Evolutionary conservation across 2,329 filamentous ascomycete species (phyloP).

Genomic region (Trichoderma harzianum): DNA sequence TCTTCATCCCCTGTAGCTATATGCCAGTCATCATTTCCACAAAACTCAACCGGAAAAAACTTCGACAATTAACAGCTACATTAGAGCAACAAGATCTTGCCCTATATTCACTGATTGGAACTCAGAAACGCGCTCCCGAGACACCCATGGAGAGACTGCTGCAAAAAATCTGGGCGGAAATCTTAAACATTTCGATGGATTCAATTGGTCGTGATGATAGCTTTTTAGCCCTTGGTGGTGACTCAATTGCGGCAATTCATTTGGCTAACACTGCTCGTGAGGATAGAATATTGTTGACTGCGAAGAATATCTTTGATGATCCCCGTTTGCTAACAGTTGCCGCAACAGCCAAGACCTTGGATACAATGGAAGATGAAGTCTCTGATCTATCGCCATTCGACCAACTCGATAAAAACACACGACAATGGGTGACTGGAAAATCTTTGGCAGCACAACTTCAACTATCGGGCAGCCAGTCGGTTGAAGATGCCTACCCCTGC

Average conservation of each 20-base stretch:
- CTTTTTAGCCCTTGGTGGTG: constrained; percentile 25
- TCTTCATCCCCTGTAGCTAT: constrained; percentile 5
- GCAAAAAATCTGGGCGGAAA: constrained; percentile 21
- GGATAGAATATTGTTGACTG: neutral
- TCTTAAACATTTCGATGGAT: constrained; percentile 14
- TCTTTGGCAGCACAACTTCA: neutral
- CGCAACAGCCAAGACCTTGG: neutral
- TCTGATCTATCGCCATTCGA: neutral
- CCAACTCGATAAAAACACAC: neutral
- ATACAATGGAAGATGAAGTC: neutral
- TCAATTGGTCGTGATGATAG: constrained; percentile 21
- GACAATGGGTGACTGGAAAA: neutral
- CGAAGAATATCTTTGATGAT: constrained; percentile 1
- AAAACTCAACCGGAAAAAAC: constrained; percentile 18
- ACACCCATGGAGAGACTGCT: constrained; percentile 22
- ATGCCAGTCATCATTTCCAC: constrained; percentile 2
- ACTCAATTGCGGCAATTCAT: constrained; percentile 26
- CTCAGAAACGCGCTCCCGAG: constrained; percentile 18
- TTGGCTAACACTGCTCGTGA: constrained; percentile 1
- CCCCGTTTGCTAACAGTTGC: constrained; percentile 1
- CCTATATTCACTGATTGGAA: constrained; percentile 26
- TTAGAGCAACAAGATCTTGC: constrained; percentile 15
- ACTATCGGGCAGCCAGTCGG: neutral
- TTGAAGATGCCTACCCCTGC: constrained; percentile 3
- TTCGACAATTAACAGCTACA: neutral